phyloP scores from a whole-genome alignment of 257 asterid species.

The Lycium barbarum region DNA sequence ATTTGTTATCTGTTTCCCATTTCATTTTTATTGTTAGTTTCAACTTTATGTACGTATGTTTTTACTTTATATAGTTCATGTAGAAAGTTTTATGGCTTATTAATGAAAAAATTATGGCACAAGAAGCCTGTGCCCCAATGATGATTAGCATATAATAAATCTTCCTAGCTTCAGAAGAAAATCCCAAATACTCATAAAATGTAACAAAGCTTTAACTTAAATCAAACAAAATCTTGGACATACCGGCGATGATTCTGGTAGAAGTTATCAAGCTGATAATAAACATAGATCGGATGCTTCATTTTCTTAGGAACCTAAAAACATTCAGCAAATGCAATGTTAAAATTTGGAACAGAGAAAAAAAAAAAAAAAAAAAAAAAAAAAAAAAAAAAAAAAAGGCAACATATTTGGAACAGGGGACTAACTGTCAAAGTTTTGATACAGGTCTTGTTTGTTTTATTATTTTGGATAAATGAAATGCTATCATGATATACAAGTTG shows the following conservation, averaged over 20 bases:
- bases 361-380: neutral
- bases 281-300: conserved; percentile 73
- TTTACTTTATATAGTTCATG: neutral
- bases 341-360: neutral
- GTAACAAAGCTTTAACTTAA: conserved; percentile 14
- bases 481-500: conserved; percentile 49
- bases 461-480: conserved; percentile 53
- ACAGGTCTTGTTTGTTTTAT: conserved; percentile 57
- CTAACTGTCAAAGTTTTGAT: conserved; percentile 55
- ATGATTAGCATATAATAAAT: neutral
- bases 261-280: conserved; percentile 83
- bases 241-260: conserved; percentile 95
- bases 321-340: neutral
- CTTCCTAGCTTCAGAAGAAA: neutral
- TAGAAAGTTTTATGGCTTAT: neutral
- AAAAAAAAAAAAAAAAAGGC: neutral
- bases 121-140: neutral
- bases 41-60: neutral
- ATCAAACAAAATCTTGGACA: conserved; percentile 30
- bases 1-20: neutral
- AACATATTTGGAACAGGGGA: conserved; percentile 28
- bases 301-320: conserved; percentile 79
- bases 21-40: neutral
- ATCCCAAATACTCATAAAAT: neutral
- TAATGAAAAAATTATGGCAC: neutral